Percentiles rank a stretch among this genome's conserved stretches.
phyloP scores from a whole-genome alignment of 2,329 filamentous ascomycete species.

The Exophiala aquamarina region DNA sequence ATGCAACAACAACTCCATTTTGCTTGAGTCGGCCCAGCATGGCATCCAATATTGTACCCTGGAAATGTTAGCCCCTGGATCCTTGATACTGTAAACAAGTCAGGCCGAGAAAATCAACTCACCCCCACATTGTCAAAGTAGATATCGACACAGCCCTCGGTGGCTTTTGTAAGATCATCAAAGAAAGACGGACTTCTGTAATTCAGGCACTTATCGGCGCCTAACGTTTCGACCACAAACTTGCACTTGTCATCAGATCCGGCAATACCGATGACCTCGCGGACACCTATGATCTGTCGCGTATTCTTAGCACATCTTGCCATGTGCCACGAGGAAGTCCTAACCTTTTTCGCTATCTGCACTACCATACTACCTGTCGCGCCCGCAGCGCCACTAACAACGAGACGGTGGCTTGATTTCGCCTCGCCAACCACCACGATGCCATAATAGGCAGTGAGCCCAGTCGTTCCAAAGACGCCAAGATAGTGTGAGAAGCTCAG shows the following conservation, averaged over 20 bases:
- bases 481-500: conserved; percentile 42
- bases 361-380: conserved; percentile 74
- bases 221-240: conserved; percentile 65
- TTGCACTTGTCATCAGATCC: conserved; percentile 66
- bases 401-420: conserved; percentile 68
- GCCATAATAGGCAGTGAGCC: conserved; percentile 74
- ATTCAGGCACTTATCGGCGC: conserved; percentile 56
- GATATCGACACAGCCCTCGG: conserved; percentile 55
- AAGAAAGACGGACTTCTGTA: conserved; percentile 64
- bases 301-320: background rate
- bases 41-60: conserved; percentile 10
- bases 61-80: conserved; percentile 33
- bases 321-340: too few species aligned
- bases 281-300: conserved; percentile 59
- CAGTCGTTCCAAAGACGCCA: conserved; percentile 32
- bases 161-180: conserved; percentile 35
- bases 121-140: conserved; percentile 64
- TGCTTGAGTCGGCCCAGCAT: conserved; percentile 12
- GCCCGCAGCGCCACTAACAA: conserved; percentile 74
- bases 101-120: background rate
- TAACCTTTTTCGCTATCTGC: conserved; percentile 34
- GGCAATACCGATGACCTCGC: conserved; percentile 61
- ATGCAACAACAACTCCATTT: conserved; percentile 43
- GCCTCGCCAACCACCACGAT: conserved; percentile 66
- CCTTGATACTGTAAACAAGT: conserved; percentile 29